Evolutionary conservation across 2,329 filamentous ascomycete genomes (phyloP), one percentile per base, ranked within the genome.

Genomic region (Calonectria crousiana): DNA sequence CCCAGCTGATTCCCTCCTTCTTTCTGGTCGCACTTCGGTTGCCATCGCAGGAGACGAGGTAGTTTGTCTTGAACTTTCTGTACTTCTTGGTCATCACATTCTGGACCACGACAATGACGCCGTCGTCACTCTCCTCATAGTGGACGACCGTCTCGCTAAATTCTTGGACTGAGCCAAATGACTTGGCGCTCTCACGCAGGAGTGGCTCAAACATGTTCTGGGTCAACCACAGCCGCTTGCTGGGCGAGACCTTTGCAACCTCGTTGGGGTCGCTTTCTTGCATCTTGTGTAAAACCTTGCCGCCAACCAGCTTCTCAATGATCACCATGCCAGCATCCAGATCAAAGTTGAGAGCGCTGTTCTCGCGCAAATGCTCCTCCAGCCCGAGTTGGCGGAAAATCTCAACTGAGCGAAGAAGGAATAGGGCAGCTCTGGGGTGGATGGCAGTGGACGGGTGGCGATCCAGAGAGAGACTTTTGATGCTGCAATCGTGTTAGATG

Each of bases 191-290:
- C 11, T 67, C 52, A 32, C 70, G 64, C 2, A 72, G 52, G 4
- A 72, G 65, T 2, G 70, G 64, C 16, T 72, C 70, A 44, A 72
- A 72, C 64, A 72, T 72, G 13, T 67, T 56, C 11, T 72, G 69
- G 4, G 69, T 68, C 18, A 72, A 38, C 69, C 69, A 72, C 2
- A 72, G 36, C 14, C 69, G 65, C 23, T 67, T 47, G 2, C 62
- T 68, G 6, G 69, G 69, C 0, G 64, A 58, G 9, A 72, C 41
- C 13, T 64, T 52, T 3, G 64, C 64, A 51, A 67, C 64, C 44
- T 67, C 30, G 11, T 51, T 36, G 13, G 64, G 64, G 13, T 67
- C 64, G 26, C 64, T 67, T n/a, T 67, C 44, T 14, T 67, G 64
- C 64, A 67, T 51, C 34, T 34, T 60, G 34, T 60, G 56, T 34